Evolutionary conservation across 2,329 filamentous ascomycete species (phyloP).

Genomic region (Fusarium nodosum): DNA sequence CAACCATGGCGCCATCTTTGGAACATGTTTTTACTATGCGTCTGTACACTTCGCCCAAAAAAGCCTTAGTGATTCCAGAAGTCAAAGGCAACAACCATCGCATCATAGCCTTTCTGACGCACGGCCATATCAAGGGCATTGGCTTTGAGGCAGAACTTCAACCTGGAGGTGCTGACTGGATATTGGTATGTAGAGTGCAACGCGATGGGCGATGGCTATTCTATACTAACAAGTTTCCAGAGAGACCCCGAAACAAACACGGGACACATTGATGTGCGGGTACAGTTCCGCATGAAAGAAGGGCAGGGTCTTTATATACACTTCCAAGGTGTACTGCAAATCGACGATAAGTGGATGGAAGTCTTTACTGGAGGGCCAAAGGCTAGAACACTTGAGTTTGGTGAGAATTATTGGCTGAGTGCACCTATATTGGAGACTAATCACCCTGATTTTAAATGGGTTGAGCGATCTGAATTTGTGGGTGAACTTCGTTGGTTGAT

Average conservation of each 20-base stretch:
- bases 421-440: background rate
- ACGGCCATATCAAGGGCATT: background rate
- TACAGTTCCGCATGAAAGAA: background rate
- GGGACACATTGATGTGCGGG: conserved; percentile 10
- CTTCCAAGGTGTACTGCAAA: conserved; percentile 2
- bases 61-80: conserved; percentile 9
- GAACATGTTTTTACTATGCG: conserved; percentile 13
- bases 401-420: conserved; percentile 18
- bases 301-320: background rate
- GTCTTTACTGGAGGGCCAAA: background rate
- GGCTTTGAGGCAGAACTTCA: conserved; percentile 10
- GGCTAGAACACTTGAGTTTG: conserved; percentile 16
- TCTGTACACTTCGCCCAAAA: conserved; percentile 2
- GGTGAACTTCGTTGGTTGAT: conserved; percentile 18
- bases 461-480: conserved; percentile 10
- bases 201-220: accelerated
- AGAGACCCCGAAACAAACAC: conserved; percentile 20
- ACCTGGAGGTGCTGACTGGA: conserved; percentile 18
- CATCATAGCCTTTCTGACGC: conserved; percentile 12
- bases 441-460: conserved; percentile 15
- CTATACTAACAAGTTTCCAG: background rate
- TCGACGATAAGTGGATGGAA: conserved; percentile 25
- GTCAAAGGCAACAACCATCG: conserved; percentile 13
- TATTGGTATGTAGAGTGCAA: background rate
- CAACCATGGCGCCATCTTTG: background rate